Evolutionary conservation across 352 stramenopile species (phyloP), one percentile per base, ranked within the genome.

Genomic region (Nothophytophthora sp.): DNA sequence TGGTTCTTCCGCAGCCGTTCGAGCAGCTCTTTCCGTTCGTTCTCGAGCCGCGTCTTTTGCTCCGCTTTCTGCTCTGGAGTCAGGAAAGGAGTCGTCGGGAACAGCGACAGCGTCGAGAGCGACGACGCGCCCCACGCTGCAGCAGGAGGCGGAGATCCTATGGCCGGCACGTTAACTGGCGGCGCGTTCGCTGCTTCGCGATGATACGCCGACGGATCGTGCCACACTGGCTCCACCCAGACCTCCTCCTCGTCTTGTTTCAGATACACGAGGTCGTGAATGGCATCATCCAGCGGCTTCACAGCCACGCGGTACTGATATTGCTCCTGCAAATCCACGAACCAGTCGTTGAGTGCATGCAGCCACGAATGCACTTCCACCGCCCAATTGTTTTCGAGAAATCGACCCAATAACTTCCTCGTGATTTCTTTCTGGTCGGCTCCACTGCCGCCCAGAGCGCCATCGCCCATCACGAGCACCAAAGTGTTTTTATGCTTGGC

Each of bases 281-380:
- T 63, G 11, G 34, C 53, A 20, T 63, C 55, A 39, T 75, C 68
- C 23, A 78, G 51, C 20, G 60, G 68, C 10, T 59, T 61, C 12
- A 73, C 58, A 3, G 57, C 36, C 5, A 73, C 29, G 0, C 36
- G 47, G 12, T 35, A 50, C 11, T 47, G 60, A 48, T 72, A 55
- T 44, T 64, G 39, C 18, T 55, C 37, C 30, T 73, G 68, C 1
- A 64, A 60, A 0, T 70, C 50, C 29, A 78, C 46, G 27, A 75
- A 75, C 38, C 41, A 60, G n/a, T 61, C 52, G 19, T 50, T 63
- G 19, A 67, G 48, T 20, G 63, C 51, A n/a, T 58, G 46, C 23
- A 78, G 35, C 68, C 68, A 78, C 50, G 64, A 61, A 22, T 78
- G 64, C n/a, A 78, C 47, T 37, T 78, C 64, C 3, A 73, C 54